phyloP scores from a whole-genome alignment of 306 rosid genomes.

The Dalbergia cultrata region DNA sequence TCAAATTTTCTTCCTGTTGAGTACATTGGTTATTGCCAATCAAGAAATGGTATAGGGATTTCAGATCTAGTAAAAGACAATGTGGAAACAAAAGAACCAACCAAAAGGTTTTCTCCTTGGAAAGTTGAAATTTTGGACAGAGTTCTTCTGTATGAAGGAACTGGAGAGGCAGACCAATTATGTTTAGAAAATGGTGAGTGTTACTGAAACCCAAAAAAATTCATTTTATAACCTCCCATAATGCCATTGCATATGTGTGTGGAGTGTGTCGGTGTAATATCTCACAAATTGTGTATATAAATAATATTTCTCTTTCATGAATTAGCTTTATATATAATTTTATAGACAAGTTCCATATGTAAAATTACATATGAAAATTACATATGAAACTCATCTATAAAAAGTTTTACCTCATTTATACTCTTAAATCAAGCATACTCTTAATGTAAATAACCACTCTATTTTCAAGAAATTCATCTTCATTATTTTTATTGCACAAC shows the following conservation, averaged over 20 bases:
- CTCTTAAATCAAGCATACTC: no score
- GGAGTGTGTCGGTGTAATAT: neutral
- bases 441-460: no score
- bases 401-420: no score
- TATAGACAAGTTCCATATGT: no score
- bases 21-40: constrained; percentile 64
- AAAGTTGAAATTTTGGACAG: constrained; percentile 86
- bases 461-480: no score
- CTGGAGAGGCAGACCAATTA: constrained; percentile 77
- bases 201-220: constrained; percentile 1
- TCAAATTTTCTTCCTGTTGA: constrained; percentile 74
- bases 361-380: no score
- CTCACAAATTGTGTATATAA: no score
- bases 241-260: constrained; percentile 6
- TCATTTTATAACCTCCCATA: constrained; percentile 21
- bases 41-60: constrained; percentile 53
- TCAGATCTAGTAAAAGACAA: constrained; percentile 56
- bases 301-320: no score
- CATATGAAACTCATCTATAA: no score
- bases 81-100: constrained; percentile 59
- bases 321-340: no score
- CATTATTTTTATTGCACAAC: no score
- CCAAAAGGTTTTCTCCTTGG: constrained; percentile 68
- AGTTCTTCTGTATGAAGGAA: constrained; percentile 84
- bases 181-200: constrained; percentile 91